A percentile compares a stretch with the other conserved stretches of the same genome.
phyloP scores from a whole-genome alignment of 2,329 filamentous ascomycete genomes.

The Leptographium flavum region DNA sequence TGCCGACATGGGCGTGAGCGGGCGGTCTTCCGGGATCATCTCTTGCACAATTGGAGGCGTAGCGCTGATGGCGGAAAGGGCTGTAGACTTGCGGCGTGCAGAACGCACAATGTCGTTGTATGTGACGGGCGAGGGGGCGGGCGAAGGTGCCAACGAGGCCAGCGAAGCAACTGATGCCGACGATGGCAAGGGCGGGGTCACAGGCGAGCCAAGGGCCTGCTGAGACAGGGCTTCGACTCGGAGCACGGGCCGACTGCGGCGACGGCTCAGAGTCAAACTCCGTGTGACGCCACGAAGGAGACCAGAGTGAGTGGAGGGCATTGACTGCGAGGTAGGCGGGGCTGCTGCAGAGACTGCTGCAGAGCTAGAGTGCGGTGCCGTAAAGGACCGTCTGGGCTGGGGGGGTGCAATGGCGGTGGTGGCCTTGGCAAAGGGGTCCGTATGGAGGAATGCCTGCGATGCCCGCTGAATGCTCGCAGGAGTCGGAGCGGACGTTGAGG shows the following conservation, averaged over 20 bases:
- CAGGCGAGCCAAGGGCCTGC: background rate
- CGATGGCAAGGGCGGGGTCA: background rate
- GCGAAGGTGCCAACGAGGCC: too few relatives aligned
- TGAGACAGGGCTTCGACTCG: conserved; percentile 10
- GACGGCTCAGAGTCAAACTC: conserved; percentile 38
- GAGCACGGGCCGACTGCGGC: conserved; percentile 38
- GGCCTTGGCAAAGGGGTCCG: conserved; percentile 35
- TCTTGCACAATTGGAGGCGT: background rate
- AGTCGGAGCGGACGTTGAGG: too few relatives aligned
- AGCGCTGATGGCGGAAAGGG: background rate
- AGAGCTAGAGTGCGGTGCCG: background rate
- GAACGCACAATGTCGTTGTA: conserved; percentile 31
- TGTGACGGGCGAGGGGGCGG: conserved; percentile 15
- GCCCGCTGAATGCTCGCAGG: background rate
- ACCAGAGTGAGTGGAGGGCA: conserved; percentile 20
- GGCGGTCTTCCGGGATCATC: background rate
- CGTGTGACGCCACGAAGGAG: conserved; percentile 34
- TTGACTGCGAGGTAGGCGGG: background rate
- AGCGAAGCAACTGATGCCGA: background rate
- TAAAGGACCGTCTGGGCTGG: conserved; percentile 14
- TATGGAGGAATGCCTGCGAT: conserved; percentile 32
- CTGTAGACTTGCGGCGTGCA: conserved; percentile 8
- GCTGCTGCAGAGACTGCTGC: background rate
- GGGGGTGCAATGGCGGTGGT: conserved; percentile 9
- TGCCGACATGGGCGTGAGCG: background rate